A percentile compares a stretch with the other conserved stretches of the same genome.
Conservation (phyloP, 169 alveolate species). For the Plasmodium gaboni region DNA sequence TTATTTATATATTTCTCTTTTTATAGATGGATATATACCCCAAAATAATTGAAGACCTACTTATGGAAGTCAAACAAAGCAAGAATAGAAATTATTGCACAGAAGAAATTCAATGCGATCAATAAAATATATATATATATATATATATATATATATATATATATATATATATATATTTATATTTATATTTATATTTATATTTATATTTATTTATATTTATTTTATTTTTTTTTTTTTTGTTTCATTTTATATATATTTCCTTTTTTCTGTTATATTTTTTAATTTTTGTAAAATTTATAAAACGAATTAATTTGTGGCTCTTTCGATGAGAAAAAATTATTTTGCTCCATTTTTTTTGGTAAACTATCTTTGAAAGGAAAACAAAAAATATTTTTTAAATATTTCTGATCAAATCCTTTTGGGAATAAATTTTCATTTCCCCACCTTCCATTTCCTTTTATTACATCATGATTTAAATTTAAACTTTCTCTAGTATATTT, state of each 20-base stretch:
- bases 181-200: too few relatives aligned
- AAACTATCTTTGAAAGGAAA: conserved; percentile 81
- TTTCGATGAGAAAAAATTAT: neutral
- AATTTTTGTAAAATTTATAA: conserved; percentile 63
- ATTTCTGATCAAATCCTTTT: conserved; percentile 91
- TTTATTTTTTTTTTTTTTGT: neutral
- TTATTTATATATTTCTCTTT: neutral
- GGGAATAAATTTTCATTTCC: conserved; percentile 90
- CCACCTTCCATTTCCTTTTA: conserved; percentile 92
- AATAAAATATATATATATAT: conserved; percentile 6
- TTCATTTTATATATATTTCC: neutral
- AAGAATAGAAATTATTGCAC: conserved; percentile 23
- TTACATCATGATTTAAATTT: conserved; percentile 87
- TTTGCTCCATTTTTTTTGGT: conserved; percentile 16
- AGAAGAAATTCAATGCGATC: conserved; percentile 72
- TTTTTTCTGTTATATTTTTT: neutral
- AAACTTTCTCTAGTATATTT: conserved; percentile 89
- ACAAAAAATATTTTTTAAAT: conserved; percentile 86
- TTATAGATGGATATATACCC: conserved; percentile 72
- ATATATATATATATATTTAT: neutral
- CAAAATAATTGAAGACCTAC: conserved; percentile 36
- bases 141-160: too few relatives aligned
- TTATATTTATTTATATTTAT: neutral
- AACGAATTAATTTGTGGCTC: conserved; percentile 73
- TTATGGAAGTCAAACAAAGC: conserved; percentile 29